Evolutionary conservation across 495 filamentous ascomycete genomes (phyloP).

Genomic region (Letharia columbiana): DNA sequence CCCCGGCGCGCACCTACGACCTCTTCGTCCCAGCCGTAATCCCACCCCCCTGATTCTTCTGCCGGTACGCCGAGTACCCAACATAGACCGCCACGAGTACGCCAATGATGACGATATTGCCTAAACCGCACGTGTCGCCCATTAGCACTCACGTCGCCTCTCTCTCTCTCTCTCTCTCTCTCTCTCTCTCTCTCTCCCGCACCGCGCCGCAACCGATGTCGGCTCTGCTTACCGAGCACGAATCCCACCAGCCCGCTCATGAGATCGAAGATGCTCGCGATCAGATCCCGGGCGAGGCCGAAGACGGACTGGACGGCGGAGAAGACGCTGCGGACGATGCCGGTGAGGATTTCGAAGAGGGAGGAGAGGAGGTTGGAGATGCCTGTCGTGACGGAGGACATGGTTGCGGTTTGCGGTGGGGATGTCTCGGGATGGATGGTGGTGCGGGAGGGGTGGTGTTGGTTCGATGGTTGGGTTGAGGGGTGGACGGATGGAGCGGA

Average conservation of each 20-base stretch:
- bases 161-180: too few species aligned
- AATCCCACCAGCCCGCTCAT: conserved; percentile 36
- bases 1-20: neutral
- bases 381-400: conserved; percentile 32
- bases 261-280: conserved; percentile 29
- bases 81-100: conserved; percentile 39
- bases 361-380: conserved; percentile 33
- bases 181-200: too few species aligned
- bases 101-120: conserved; percentile 45
- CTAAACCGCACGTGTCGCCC: conserved; percentile 19
- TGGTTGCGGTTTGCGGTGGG: conserved; percentile 16
- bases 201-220: too few species aligned
- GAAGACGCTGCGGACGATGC: conserved; percentile 28
- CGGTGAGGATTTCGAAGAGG: conserved; percentile 30
- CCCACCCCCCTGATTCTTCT: conserved; percentile 26
- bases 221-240: conserved; percentile 31
- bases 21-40: conserved; percentile 22
- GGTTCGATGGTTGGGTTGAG: neutral
- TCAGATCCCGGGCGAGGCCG: conserved; percentile 17
- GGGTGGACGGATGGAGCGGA: too few species aligned
- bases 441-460: too few species aligned
- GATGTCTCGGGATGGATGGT: neutral
- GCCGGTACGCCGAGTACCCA: conserved; percentile 32
- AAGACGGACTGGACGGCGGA: conserved; percentile 31
- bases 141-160: neutral